Percentiles rank a stretch among this genome's conserved stretches.
These are phyloP conservation scores for Acanthamoeba divionensis DNA, from an alignment of 208 protist genomes.

Conservation along the genomic window DNA sequence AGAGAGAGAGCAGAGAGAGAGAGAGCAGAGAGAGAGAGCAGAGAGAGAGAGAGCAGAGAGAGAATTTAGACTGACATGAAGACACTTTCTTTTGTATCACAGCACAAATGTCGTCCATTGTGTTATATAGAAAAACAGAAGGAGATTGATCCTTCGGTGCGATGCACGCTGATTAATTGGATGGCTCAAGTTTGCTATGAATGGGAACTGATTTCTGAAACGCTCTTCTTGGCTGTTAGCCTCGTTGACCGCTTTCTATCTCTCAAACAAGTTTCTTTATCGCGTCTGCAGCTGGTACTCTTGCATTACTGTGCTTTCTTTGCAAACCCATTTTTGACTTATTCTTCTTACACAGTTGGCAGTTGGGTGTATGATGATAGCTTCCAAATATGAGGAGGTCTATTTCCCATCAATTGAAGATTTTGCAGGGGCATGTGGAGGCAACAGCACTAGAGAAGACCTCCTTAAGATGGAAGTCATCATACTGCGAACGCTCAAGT, in stretches of 20 bases:
- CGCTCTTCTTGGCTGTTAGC: background rate
- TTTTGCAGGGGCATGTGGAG: background rate
- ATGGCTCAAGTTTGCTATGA: background rate
- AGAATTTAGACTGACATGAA: no score
- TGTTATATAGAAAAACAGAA: background rate
- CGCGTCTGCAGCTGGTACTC: background rate
- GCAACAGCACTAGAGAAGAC: background rate
- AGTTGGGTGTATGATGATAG: background rate
- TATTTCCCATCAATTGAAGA: background rate
- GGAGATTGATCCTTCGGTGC: background rate
- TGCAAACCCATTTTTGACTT: no score
- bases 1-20: no score
- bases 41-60: no score
- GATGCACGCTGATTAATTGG: background rate
- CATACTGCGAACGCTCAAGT: background rate
- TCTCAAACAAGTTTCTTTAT: background rate
- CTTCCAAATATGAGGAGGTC: background rate
- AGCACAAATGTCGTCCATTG: no score
- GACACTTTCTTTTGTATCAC: no score
- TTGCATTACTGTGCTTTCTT: background rate
- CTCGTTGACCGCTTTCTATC: background rate
- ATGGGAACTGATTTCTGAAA: background rate
- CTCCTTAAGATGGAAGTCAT: background rate
- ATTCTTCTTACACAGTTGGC: background rate
- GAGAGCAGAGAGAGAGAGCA: no score